A percentile compares a stretch with the other conserved stretches of the same genome.
Conservation (phyloP, 192 early-diverging fungal species). For the Backusella luteola region DNA sequence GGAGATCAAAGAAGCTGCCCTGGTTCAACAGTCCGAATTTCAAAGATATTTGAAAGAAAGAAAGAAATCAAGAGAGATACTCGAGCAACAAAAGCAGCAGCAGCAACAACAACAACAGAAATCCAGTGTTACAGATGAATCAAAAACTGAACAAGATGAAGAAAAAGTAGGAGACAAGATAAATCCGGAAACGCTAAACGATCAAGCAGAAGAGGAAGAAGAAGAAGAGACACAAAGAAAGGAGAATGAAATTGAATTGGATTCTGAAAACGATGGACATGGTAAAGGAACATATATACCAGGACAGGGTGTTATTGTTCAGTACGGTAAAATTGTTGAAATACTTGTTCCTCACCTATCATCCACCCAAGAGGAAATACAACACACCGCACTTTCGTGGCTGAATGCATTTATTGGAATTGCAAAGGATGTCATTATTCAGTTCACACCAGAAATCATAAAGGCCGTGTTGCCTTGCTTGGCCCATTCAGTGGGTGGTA, state of each 20-base stretch:
- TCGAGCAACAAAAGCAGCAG: background rate
- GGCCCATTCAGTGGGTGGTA: conserved; percentile 68
- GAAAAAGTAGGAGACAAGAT: background rate
- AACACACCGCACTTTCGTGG: conserved; percentile 90
- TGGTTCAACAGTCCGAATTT: conserved; percentile 11
- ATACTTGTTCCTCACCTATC: conserved; percentile 85
- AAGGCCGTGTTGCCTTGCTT: conserved; percentile 84
- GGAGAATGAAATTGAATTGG: background rate
- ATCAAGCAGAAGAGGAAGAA: conserved; percentile 8
- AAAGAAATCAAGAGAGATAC: background rate
- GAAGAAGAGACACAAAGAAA: background rate
- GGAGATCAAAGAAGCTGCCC: conserved; percentile 77
- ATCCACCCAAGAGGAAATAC: conserved; percentile 83
- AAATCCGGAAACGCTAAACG: conserved; percentile 16
- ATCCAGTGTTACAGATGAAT: background rate
- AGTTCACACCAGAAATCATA: conserved; percentile 78
- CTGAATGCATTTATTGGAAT: conserved; percentile 85
- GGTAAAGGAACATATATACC: conserved; percentile 65
- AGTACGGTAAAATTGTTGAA: conserved; percentile 81
- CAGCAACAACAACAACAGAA: background rate
- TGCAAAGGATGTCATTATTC: conserved; percentile 80
- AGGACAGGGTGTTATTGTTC: conserved; percentile 75
- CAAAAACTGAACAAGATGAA: background rate
- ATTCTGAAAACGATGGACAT: conserved; percentile 41
- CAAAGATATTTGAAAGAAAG: background rate